Evolutionary conservation across 2,329 filamentous ascomycete species (phyloP), one percentile per base, ranked within the genome.

Genomic region (Cyanodermella asteris): DNA sequence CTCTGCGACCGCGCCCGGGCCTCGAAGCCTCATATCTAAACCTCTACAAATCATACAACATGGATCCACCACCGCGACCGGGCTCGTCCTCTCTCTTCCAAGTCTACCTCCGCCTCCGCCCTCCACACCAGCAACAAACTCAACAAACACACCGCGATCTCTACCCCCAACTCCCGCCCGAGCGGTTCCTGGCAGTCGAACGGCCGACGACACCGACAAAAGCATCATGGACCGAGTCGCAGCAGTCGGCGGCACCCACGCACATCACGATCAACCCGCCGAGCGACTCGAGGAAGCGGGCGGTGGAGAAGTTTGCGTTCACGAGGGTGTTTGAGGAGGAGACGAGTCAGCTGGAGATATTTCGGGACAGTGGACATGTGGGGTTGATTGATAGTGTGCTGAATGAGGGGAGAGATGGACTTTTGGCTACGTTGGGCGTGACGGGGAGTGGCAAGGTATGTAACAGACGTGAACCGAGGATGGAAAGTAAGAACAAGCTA

Each of bases 401-500:
- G 17, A 65, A 71, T 25, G 73, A 87, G 34, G 80, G 81, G 11
- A 72, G 80, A 35, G 84, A 94, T 59, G 82, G 78, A 7, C 53
- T 94, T 28, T 55, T 97, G 27, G 87, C 87, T 16, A 94, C 87
- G 5, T 50, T 97, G 29, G 87, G 87, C 10, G 81, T 93, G 21
- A 93, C 84, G 6, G 87, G 87, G 8, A 93, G 82, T 24, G 87
- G 87, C 47, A 97, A 97, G 70, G 84, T 91, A 28, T 23, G 38
- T n/a, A 16, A 10, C 13, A 28, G 26, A 19, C 11, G n/a, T n/a
- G n/a, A n/a, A n/a, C n/a, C n/a, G n/a, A n/a, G n/a, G n/a, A n/a
- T n/a, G n/a, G n/a, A n/a, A n/a, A n/a, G n/a, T n/a, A n/a, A n/a
- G n/a, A n/a, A n/a, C n/a, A n/a, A n/a, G n/a, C n/a, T n/a, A n/a